Evolutionary conservation across 495 filamentous ascomycete genomes (phyloP).

Genomic region (Tuber umbilicatum): DNA sequence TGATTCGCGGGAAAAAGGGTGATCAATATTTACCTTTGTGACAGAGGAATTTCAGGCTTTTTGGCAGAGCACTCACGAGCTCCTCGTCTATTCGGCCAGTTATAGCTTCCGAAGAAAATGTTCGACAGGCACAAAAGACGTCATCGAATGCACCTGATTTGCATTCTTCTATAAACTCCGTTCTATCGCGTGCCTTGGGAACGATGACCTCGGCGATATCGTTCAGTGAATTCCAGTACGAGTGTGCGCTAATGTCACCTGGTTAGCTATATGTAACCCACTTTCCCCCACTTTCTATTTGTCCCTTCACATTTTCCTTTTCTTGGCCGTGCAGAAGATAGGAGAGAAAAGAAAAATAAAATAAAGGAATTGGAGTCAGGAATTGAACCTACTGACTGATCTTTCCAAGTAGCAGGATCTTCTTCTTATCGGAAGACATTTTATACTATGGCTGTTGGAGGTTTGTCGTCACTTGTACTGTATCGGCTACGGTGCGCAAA

Average conservation of each 20-base stretch:
- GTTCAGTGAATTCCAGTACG: constrained; percentile 50
- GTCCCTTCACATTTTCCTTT: not conserved
- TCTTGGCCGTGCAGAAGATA: not conserved
- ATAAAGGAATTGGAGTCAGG: constrained; percentile 24
- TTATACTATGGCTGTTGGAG: not conserved
- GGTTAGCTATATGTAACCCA: constrained; percentile 11
- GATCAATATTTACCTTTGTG: constrained; percentile 45
- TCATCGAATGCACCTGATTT: constrained; percentile 60
- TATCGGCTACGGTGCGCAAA: not conserved
- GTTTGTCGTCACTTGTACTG: not conserved
- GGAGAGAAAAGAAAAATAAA: not conserved
- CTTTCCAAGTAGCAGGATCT: constrained; percentile 54
- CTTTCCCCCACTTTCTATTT: constrained; percentile 1
- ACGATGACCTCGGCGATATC: constrained; percentile 50
- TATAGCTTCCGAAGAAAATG: constrained; percentile 58
- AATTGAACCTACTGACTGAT: constrained; percentile 49
- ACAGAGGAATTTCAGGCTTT: constrained; percentile 50
- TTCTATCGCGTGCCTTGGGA: constrained; percentile 51
- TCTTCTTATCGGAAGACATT: constrained; percentile 43
- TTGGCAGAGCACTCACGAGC: constrained; percentile 56
- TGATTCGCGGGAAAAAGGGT: constrained; percentile 2
- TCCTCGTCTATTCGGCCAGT: constrained; percentile 67
- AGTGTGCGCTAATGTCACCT: constrained; percentile 42
- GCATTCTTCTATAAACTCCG: constrained; percentile 69
- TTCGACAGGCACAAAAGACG: constrained; percentile 66